Base-by-base conservation (phyloP, 2,329 filamentous ascomycete genomes). In the Cephalotrichum gorgonifer region DNA sequence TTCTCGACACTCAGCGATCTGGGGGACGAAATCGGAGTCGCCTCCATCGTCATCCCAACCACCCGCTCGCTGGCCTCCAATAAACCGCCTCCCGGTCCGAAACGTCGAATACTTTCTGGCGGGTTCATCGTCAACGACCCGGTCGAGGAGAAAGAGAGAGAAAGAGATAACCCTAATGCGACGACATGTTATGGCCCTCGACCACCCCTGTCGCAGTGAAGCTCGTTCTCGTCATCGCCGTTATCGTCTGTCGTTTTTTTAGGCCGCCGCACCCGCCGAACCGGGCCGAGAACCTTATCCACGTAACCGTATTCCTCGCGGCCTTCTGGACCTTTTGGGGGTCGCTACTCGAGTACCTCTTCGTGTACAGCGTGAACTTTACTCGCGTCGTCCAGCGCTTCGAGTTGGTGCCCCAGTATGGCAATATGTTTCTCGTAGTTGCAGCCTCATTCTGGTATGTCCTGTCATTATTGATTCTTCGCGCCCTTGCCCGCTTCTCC, bases 201-300 rank as follows among this genome's bases (percentile, higher is more conserved):
- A 48, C 46, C 35, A 38, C 46, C 38, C 46, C 46, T 27, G 46
- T 48, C 46, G 35, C 26, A 43, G 46, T 54, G 47, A 54, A 54
- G 51, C 47, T 54, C 43, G 48, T 47, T 41, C 53, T 54, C 31
- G 47, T 54, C 50, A 46, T 50, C 41, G 51, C 52, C 25, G 52
- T 54, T 30, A 43, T 53, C 35, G 43, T 53, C 42, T 54, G 53
- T 31, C 53, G 53, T 39, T 54, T 53, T 31, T 51, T 52, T 48
- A 52, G 53, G 30, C 53, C 53, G n/a, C 52, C 52, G 28, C 51
- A 51, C 28, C 47, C 53, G 9, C 53, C 53, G 7, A 54, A 51
- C 17, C 38, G 50, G 25, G 48, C 53, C 43, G 53, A 54, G 31
- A 54, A 54, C 39, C 49, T 51, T 20, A 49, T 52, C 33, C 53